These are phyloP conservation scores for Beauveria bassiana DNA, from an alignment of 2,329 filamentous ascomycete species.

Conservation along the genomic window DNA sequence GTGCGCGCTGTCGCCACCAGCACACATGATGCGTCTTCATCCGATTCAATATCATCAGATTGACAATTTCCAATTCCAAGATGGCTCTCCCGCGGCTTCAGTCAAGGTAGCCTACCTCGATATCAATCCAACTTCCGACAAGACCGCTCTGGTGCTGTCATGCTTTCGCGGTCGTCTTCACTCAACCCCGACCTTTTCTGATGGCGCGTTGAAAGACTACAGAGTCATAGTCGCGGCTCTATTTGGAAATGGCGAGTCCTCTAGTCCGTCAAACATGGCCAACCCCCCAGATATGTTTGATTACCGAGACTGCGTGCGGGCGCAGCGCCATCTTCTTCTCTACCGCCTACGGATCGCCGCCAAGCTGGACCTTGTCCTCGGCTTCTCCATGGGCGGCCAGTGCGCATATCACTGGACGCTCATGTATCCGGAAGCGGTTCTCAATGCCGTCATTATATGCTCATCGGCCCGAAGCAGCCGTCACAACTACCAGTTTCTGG, in stretches of 20 bases:
- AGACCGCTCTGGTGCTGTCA: not conserved
- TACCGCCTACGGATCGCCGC: not conserved
- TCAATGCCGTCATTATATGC: slow-evolving; percentile 35
- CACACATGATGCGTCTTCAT: too few relatives aligned
- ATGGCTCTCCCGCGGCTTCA: not conserved
- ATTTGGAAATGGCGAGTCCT: not conserved
- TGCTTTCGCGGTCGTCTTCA: not conserved
- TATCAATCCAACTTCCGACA: not conserved
- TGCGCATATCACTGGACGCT: slow-evolving; percentile 38
- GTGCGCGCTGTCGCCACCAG: too few relatives aligned
- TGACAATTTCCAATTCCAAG: not conserved
- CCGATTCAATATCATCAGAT: not conserved
- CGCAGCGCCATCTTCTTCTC: not conserved
- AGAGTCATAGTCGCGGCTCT: not conserved
- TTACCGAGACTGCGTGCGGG: not conserved
- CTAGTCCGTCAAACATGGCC: not conserved
- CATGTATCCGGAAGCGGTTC: slow-evolving; percentile 34
- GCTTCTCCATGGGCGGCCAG: slow-evolving; percentile 45
- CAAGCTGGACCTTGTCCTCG: slow-evolving; percentile 33
- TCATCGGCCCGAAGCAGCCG: slow-evolving; percentile 36
- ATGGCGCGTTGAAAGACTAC: not conserved
- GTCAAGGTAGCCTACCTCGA: not conserved
- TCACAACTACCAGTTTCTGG: slow-evolving; percentile 40
- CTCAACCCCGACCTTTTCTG: not conserved
- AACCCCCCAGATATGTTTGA: not conserved